These are phyloP conservation scores for Trypanosoma conorhini DNA, from an alignment of 208 protist species.

Conservation along the genomic window DNA sequence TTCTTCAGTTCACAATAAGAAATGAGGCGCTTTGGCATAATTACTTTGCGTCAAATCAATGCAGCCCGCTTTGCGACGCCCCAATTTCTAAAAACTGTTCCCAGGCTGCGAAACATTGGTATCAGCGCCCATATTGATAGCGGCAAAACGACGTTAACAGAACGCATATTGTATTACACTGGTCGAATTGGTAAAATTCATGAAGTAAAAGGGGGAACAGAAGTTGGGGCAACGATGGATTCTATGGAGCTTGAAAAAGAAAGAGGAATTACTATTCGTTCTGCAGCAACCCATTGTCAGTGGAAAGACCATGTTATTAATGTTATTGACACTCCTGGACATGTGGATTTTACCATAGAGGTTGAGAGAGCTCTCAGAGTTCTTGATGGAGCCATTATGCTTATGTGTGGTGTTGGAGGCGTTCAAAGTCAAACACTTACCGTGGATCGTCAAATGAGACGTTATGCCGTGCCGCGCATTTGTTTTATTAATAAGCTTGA, in stretches of 20 bases:
- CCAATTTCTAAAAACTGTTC: constrained; percentile 66
- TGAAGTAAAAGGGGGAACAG: constrained; percentile 98
- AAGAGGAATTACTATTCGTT: constrained; percentile 99
- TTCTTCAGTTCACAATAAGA: constrained; percentile 5
- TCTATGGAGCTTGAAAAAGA: constrained; percentile 99
- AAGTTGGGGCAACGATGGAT: constrained; percentile 99
- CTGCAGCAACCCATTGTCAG: constrained; percentile 96
- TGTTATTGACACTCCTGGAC: constrained; percentile 99
- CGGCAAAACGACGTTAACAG: constrained; percentile 99
- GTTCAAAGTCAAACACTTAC: constrained; percentile 99
- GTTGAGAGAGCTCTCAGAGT: constrained; percentile 98
- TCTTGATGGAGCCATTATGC: constrained; percentile 98
- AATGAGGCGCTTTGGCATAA: constrained; percentile 16
- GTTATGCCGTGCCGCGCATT: constrained; percentile 98
- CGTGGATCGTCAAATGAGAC: constrained; percentile 99
- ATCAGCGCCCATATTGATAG: constrained; percentile 99
- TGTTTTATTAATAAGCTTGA: constrained; percentile 99
- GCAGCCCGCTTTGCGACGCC: constrained; percentile 56
- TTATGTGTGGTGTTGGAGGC: constrained; percentile 96
- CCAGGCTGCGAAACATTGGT: constrained; percentile 94
- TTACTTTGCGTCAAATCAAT: constrained; percentile 32
- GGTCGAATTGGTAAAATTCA: constrained; percentile 97
- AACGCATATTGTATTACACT: constrained; percentile 98
- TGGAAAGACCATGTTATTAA: constrained; percentile 98
- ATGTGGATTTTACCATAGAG: constrained; percentile 99